Percentiles rank a stretch among this genome's conserved stretches.
phyloP scores from a whole-genome alignment of 2,329 filamentous ascomycete genomes.

The Cercospora zeae-maydis region DNA sequence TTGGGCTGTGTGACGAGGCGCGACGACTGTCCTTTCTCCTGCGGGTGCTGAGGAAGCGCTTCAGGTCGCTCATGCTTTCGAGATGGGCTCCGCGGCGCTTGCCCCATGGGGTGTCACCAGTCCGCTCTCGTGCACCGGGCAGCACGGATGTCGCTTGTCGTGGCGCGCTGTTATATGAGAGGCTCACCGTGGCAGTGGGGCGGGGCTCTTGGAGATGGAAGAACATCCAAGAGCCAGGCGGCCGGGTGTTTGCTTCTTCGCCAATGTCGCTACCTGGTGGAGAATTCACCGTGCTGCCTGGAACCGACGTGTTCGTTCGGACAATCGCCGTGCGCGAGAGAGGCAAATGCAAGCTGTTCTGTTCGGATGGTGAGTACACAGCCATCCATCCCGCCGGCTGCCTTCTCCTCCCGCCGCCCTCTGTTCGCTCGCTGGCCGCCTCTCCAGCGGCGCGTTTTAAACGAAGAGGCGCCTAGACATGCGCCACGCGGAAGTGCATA shows the following conservation, averaged over 20 bases:
- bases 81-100: background rate
- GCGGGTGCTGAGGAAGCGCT: conserved; percentile 67
- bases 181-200: background rate
- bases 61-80: conserved; percentile 49
- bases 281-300: background rate
- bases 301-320: background rate
- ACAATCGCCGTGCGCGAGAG: background rate
- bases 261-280: conserved; percentile 1
- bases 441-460: background rate
- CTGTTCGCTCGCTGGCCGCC: background rate
- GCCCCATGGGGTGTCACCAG: conserved; percentile 5
- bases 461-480: background rate
- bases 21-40: conserved; percentile 50
- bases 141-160: background rate
- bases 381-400: background rate
- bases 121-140: background rate
- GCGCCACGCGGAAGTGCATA: background rate
- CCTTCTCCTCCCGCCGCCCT: background rate
- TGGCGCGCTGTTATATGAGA: background rate
- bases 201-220: background rate
- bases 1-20: conserved; percentile 18
- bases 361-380: background rate
- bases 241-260: background rate
- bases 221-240: background rate
- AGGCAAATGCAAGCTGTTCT: background rate